These are phyloP conservation scores for Penicillium crystallinum DNA, from an alignment of 495 filamentous ascomycete genomes.

Conservation along the genomic window DNA sequence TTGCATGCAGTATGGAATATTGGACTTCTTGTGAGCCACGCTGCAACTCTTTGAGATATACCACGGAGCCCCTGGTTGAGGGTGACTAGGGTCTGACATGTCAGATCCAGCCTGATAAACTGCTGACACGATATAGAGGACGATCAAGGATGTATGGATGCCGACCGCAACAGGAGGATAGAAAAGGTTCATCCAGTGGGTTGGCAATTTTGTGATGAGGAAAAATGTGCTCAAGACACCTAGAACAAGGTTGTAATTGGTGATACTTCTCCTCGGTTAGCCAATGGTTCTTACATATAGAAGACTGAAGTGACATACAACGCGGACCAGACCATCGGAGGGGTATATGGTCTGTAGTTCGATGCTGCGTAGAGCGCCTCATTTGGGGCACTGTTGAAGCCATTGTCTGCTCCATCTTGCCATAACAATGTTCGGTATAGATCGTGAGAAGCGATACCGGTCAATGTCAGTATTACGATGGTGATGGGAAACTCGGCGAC, in stretches of 20 bases:
- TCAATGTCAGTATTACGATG: slow-evolving; percentile 69
- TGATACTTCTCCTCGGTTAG: slow-evolving; percentile 50
- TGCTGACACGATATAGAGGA: slow-evolving; percentile 62
- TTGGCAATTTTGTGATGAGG: slow-evolving; percentile 53
- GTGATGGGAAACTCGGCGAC: slow-evolving; percentile 63
- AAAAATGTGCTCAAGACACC: slow-evolving; percentile 59
- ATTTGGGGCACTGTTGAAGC: slow-evolving; percentile 77
- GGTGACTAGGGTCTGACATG: slow-evolving; percentile 65
- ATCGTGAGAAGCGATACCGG: slow-evolving; percentile 75
- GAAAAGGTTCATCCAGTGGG: slow-evolving; percentile 67
- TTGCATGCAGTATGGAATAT: slow-evolving; percentile 66
- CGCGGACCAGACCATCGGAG: slow-evolving; percentile 77
- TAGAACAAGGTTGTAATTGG: slow-evolving; percentile 77
- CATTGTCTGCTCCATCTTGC: slow-evolving; percentile 71
- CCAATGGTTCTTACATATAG: not conserved
- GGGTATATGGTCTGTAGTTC: slow-evolving; percentile 60
- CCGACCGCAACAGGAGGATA: slow-evolving; percentile 61
- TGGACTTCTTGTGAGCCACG: slow-evolving; percentile 50
- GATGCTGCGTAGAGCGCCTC: slow-evolving; percentile 69
- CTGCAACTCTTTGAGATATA: slow-evolving; percentile 76
- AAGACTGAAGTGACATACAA: slow-evolving; percentile 49
- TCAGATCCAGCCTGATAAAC: slow-evolving; percentile 75
- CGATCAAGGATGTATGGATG: slow-evolving; percentile 53
- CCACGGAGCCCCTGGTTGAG: slow-evolving; percentile 67
- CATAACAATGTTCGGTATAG: slow-evolving; percentile 74